Conservation (phyloP, 2,329 filamentous ascomycete genomes). For the Diaporthe citrichinensis region DNA sequence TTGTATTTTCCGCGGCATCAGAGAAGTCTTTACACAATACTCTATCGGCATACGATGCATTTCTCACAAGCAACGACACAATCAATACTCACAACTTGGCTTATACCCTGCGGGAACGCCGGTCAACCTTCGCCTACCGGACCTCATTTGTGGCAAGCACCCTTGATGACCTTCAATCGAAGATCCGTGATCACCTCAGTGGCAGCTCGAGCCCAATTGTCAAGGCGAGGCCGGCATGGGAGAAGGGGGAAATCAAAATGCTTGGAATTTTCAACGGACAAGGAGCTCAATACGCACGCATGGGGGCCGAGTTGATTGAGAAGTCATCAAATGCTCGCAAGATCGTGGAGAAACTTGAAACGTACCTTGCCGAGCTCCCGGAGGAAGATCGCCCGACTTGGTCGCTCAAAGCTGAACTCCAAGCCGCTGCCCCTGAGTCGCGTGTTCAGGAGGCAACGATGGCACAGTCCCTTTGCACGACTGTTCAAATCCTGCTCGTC, state of each 20-base stretch:
- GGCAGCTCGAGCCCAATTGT: not conserved
- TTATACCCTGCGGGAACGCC: not conserved
- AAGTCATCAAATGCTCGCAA: conserved; percentile 43
- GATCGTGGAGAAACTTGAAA: not conserved
- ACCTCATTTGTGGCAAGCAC: not conserved
- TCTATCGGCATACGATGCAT: not conserved
- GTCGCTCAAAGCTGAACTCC: conserved; percentile 27
- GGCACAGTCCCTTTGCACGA: conserved; percentile 51
- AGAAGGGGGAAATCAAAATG: not conserved
- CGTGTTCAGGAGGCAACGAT: conserved; percentile 34
- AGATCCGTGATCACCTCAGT: not conserved
- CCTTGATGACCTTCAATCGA: not conserved
- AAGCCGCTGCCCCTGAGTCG: not conserved
- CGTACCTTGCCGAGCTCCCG: conserved; percentile 2
- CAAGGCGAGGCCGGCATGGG: not conserved
- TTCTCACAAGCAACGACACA: not conserved
- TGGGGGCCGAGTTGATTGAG: conserved; percentile 51
- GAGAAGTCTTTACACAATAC: not conserved
- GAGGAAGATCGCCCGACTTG: conserved; percentile 26
- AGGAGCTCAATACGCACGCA: conserved; percentile 51
- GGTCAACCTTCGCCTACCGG: not conserved
- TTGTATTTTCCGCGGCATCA: not conserved
- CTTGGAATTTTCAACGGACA: conserved; percentile 46
- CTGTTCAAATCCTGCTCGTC: conserved; percentile 55
- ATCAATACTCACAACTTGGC: not conserved